A percentile compares a stretch with the other conserved stretches of the same genome.
Evolutionary conservation across 306 rosid genomes (phyloP).

Genomic region (Datisca glomerata): DNA sequence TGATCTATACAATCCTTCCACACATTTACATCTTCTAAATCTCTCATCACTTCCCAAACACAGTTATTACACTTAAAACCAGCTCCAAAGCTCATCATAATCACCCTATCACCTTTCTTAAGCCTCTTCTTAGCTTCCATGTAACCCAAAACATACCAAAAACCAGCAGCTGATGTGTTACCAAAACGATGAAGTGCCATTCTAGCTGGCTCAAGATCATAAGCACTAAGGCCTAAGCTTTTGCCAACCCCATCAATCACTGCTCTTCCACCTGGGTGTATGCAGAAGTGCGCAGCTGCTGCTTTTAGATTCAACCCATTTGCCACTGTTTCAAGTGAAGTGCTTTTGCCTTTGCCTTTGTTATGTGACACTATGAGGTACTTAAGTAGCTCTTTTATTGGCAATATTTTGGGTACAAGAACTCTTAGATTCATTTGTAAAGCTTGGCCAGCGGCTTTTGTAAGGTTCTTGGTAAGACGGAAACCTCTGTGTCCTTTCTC

Average conservation of each 20-base stretch:
- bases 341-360: not conserved
- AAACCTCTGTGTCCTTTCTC: slow-evolving; percentile 48
- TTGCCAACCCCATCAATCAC: slow-evolving; percentile 68
- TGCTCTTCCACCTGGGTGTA: slow-evolving; percentile 74
- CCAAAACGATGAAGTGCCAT: slow-evolving; percentile 82
- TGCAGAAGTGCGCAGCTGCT: slow-evolving; percentile 61
- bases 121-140: slow-evolving; percentile 92
- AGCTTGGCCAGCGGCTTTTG: slow-evolving; percentile 51
- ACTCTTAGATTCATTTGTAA: slow-evolving; percentile 36
- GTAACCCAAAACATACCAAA: slow-evolving; percentile 82
- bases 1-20: slow-evolving; percentile 47
- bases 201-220: slow-evolving; percentile 66
- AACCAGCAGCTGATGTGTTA: slow-evolving; percentile 68
- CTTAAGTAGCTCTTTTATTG: slow-evolving; percentile 33
- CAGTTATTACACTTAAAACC: slow-evolving; percentile 80
- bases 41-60: slow-evolving; percentile 66
- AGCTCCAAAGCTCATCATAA: slow-evolving; percentile 85
- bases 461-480: slow-evolving; percentile 51
- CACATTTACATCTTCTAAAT: slow-evolving; percentile 44
- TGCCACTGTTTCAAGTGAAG: slow-evolving; percentile 14
- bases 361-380: slow-evolving; percentile 3
- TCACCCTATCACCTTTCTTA: slow-evolving; percentile 44
- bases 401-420: slow-evolving; percentile 44
- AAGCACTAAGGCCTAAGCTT: slow-evolving; percentile 31
- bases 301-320: slow-evolving; percentile 36